Evolutionary conservation across 164 flowering plant genomes (phyloP).

Genomic region (Piper betle): DNA sequence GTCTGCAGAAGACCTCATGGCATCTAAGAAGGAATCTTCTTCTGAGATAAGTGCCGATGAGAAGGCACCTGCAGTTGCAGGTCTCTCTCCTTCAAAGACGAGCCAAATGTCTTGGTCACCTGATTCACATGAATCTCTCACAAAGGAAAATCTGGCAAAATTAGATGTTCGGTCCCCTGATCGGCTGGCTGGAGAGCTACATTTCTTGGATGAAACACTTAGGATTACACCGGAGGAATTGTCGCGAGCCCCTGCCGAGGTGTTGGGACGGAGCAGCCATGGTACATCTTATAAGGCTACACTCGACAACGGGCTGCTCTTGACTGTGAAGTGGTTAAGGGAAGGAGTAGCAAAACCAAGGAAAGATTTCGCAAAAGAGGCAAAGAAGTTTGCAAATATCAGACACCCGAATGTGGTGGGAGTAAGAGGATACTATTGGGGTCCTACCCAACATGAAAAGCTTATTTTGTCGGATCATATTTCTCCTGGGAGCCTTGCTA

Average conservation of each 20-base stretch:
- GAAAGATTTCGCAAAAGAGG: conserved; percentile 93
- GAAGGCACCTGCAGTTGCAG: conserved; percentile 41
- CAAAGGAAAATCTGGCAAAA: conserved; percentile 52
- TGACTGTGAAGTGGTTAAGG: conserved; percentile 96
- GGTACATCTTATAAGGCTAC: conserved; percentile 93
- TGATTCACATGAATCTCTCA: conserved; percentile 70
- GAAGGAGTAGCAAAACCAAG: conserved; percentile 94
- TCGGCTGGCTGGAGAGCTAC: conserved; percentile 72
- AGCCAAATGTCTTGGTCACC: conserved; percentile 79
- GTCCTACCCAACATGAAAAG: conserved; percentile 97
- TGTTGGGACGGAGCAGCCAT: conserved; percentile 93
- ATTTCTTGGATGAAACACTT: too few species aligned
- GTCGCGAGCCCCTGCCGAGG: conserved; percentile 98
- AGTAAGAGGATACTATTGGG: conserved; percentile 94
- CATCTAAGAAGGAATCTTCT: conserved; percentile 62
- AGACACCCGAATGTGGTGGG: conserved; percentile 97
- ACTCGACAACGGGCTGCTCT: conserved; percentile 62
- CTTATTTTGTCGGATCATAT: conserved; percentile 86
- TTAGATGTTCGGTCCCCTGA: conserved; percentile 86
- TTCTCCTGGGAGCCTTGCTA: conserved; percentile 91
- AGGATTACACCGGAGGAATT: conserved; percentile 79
- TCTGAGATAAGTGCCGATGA: conserved; percentile 72
- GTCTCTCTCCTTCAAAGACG: conserved; percentile 56
- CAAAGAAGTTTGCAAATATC: conserved; percentile 82
- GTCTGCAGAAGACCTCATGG: conserved; percentile 62